Evolutionary conservation across 2,329 filamentous ascomycete species (phyloP), one percentile per base, ranked within the genome.

Genomic region (Hymenoscyphus occultus): DNA sequence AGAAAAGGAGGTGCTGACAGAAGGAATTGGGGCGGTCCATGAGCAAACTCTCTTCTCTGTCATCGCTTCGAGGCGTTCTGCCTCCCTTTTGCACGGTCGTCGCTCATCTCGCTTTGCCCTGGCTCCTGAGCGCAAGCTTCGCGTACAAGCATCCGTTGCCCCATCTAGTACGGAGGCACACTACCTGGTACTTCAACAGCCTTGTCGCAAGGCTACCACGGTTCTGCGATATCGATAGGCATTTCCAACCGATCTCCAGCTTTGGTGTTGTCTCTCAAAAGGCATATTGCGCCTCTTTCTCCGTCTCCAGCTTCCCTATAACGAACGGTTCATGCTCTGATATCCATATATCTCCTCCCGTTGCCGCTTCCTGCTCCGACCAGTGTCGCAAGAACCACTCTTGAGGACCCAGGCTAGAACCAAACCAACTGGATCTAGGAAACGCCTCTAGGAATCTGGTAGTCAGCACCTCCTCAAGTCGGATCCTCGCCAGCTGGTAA

Each of bases 161-260:
- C 14, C 5, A 16, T 48, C 45, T 6, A 51, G 45, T 51, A 51
- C 22, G 22, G 22, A 22, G 22, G 22, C 1, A 22, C 22, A 22
- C 22, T 22, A 22, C 22, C 22, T 22, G 22, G 22, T 22, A 22
- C 45, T 16, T 12, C 45, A 51, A n/a, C 60, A 62, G 60, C 60
- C 60, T 62, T 19, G 60, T 56, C 54, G 42, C 59, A 60, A 60
- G 59, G 60, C 54, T 57, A 57, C 60, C 35, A 56, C 60, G 19
- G 22, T 31, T n/a, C 28, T 59, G 12, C 58, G 19, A 16, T 28
- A 28, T 22, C 58, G 19, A 16, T 35, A 10, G 13, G 32, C 57
- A 40, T 59, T n/a, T 14, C 31, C 31, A 59, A n/a, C 28, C 16
- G 28, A 35, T 39, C 32, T 58, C 39, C 39, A 58, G 16, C 28